Conservation (phyloP, 2,329 filamentous ascomycete species). For the Colletotrichum sp. region DNA sequence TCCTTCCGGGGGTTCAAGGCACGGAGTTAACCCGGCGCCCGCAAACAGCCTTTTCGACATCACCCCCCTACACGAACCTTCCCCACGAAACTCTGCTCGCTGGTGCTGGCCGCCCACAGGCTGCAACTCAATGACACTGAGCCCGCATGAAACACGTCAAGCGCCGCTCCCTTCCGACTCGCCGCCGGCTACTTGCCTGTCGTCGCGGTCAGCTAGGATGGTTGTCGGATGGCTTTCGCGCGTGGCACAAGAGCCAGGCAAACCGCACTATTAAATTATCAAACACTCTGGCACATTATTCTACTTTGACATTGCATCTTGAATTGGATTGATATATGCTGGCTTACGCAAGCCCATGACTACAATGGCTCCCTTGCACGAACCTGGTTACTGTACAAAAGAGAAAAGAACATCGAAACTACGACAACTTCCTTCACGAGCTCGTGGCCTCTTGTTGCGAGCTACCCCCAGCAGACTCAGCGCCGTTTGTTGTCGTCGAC, state of each 20-base stretch:
- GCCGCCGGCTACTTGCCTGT: not conserved
- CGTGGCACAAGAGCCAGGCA: not conserved
- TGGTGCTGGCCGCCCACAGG: not conserved
- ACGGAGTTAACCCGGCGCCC: not conserved
- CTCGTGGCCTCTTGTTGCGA: slow-evolving; percentile 10
- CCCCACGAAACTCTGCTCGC: not conserved
- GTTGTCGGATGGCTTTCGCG: not conserved
- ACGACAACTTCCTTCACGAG: not conserved
- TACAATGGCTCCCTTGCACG: not conserved
- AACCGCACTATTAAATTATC: not conserved
- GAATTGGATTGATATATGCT: not conserved
- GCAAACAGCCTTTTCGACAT: not conserved
- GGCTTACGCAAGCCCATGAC: not conserved
- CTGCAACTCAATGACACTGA: not conserved
- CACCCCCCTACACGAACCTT: not conserved
- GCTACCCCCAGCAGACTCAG: slow-evolving; percentile 20
- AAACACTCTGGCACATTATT: not conserved
- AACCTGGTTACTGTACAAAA: not conserved
- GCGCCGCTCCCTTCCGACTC: not conserved
- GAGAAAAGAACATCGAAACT: not conserved
- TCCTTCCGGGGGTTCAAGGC: not conserved
- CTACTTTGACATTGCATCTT: not conserved
- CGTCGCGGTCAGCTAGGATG: not conserved
- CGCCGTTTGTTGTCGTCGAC: slow-evolving; percentile 29
- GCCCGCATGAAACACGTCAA: not conserved